phyloP scores from a whole-genome alignment of 2,329 filamentous ascomycete species.

The Clarireedia paspali region DNA sequence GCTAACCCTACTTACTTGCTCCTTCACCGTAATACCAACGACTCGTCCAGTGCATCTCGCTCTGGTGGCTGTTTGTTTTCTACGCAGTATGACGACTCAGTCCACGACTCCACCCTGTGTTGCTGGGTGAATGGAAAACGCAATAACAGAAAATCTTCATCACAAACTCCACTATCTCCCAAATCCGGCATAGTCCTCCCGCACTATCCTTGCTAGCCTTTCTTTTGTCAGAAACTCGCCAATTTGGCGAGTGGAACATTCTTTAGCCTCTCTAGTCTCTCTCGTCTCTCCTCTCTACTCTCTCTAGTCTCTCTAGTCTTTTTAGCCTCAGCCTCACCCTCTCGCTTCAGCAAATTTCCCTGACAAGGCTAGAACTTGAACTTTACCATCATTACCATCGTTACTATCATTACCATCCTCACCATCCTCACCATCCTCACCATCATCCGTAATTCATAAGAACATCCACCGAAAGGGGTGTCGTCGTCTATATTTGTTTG shows the following conservation, averaged over 20 bases:
- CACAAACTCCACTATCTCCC: not conserved
- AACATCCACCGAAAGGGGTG: too few species aligned
- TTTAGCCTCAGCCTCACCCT: not conserved
- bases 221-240: not conserved
- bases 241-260: not conserved
- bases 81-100: not conserved
- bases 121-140: not conserved
- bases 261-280: not conserved
- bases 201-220: conserved; percentile 6
- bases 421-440: too few species aligned
- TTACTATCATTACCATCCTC: too few species aligned
- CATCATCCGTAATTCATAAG: too few species aligned
- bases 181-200: not conserved
- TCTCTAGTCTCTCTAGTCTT: too few species aligned
- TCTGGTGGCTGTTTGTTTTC: not conserved
- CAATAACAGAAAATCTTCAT: not conserved
- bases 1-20: too few species aligned
- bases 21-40: too few species aligned
- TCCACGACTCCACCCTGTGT: not conserved
- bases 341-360: not conserved
- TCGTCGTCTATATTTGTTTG: too few species aligned
- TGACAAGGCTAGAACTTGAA: not conserved
- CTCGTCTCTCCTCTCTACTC: too few species aligned
- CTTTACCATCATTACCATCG: too few species aligned
- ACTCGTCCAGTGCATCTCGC: too few species aligned